Evolutionary conservation across 805 yeast species (phyloP).

Genomic region (Yamadazyma takamatsuzukensis): DNA sequence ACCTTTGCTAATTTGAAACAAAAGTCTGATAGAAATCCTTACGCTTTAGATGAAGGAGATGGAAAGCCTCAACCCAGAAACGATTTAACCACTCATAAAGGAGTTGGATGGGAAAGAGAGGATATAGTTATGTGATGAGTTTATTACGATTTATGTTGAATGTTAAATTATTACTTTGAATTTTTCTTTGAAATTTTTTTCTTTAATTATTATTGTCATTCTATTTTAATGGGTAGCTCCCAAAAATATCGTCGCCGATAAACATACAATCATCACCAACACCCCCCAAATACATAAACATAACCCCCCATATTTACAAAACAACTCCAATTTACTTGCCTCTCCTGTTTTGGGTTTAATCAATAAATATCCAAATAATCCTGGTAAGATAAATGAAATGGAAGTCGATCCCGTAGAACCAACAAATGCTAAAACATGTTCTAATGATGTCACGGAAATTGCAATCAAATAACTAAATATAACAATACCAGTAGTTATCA

Average conservation of each 20-base stretch:
- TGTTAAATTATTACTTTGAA: no score
- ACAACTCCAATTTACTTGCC: constrained; percentile 24
- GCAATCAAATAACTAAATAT: constrained; percentile 53
- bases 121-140: constrained; percentile 30
- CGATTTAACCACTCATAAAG: constrained; percentile 27
- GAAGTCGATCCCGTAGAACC: constrained; percentile 85
- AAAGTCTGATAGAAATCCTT: constrained; percentile 61
- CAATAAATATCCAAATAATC: constrained; percentile 65
- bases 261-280: constrained; percentile 51
- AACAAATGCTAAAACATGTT: constrained; percentile 64
- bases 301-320: constrained; percentile 39
- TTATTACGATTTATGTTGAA: no score
- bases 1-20: constrained; percentile 64
- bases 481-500: constrained; percentile 47
- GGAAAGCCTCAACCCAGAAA: constrained; percentile 35
- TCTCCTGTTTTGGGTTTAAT: constrained; percentile 35
- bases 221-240: constrained; percentile 16
- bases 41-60: constrained; percentile 45
- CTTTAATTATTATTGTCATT: no score
- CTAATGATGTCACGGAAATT: constrained; percentile 57
- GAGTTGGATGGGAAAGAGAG: constrained; percentile 40
- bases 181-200: no score
- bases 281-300: constrained; percentile 51
- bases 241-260: constrained; percentile 46
- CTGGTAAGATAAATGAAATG: constrained; percentile 75